Evolutionary conservation across 805 yeast species (phyloP), one percentile per base, ranked within the genome.

Genomic region (Brettanomyces anomalus): DNA sequence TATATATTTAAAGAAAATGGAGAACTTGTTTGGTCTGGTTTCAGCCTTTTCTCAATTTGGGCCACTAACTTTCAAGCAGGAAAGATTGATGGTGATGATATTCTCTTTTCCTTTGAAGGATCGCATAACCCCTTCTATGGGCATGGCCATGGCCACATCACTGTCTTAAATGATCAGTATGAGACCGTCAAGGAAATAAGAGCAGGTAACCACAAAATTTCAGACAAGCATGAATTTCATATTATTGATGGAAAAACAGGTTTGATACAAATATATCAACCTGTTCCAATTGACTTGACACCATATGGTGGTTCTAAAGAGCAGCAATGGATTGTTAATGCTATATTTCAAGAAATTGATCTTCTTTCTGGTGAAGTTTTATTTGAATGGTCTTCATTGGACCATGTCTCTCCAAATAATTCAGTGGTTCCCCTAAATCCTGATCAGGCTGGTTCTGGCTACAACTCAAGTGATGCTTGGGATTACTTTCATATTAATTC

Each of bases 401-500:
- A 64, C 21, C 64, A 64, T 43, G 57, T 64, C 32, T 53, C 63
- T 2, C 67, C 65, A 3, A 48, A 44, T 13, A 63, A 58, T 36
- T 60, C 67, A 1, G 56, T 54, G n/a, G 44, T 64, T 7, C 56
- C 61, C 3, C 39, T 62, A 15, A 53, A 52, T n/a, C 50, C 55
- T 19, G 65, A 61, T 4, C 54, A 50, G n/a, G 65, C 64, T 10
- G 68, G 67, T 15, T 46, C 53, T n/a, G 68, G 67, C 2, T 53
- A 42, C 40, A 57, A 57, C 33, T 58, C 63, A 7, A 50, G 57
- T 42, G 58, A 53, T 46, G 68, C 70, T 8, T 65, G 67, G 67
- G 68, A 64, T 47, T 64, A 60, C 42, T 64, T 64, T 56, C 68
- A 65, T 46, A 60, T 64, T 43, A 65, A 65, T 42, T 64, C 68